These are phyloP conservation scores for Anaeromyces robustus DNA, from an alignment of 192 early-diverging fungal species.

Conservation along the genomic window DNA sequence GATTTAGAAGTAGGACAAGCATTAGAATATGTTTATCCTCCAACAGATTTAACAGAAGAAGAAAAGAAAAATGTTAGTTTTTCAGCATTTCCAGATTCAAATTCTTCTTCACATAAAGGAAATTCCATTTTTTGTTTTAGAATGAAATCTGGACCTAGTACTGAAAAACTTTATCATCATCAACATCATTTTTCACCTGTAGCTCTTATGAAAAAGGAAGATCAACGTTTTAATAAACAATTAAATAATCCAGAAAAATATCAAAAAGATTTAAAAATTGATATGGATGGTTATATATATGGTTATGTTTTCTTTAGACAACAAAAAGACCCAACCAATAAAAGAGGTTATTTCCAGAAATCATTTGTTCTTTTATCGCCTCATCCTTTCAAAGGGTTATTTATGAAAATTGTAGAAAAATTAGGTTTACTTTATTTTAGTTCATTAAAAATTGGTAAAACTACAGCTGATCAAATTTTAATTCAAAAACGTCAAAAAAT, in stretches of 20 bases:
- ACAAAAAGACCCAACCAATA: conserved; percentile 65
- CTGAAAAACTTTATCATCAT: background rate
- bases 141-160: background rate
- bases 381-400: conserved; percentile 77
- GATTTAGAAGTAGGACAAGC: conserved; percentile 70
- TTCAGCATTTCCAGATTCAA: background rate
- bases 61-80: conserved; percentile 37
- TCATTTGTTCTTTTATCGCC: conserved; percentile 76
- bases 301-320: conserved; percentile 93
- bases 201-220: background rate
- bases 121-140: background rate
- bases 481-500: background rate
- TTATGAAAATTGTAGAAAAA: conserved; percentile 48
- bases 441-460: conserved; percentile 14
- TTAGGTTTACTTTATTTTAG: conserved; percentile 76
- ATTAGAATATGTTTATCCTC: conserved; percentile 55
- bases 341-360: conserved; percentile 85
- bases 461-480: background rate
- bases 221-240: background rate
- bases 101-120: background rate
- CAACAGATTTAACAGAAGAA: conserved; percentile 39
- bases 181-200: background rate
- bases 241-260: background rate
- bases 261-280: background rate
- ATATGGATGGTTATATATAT: conserved; percentile 19